Conservation (phyloP, 2,329 filamentous ascomycete species). For the Colletotrichum sp. region DNA sequence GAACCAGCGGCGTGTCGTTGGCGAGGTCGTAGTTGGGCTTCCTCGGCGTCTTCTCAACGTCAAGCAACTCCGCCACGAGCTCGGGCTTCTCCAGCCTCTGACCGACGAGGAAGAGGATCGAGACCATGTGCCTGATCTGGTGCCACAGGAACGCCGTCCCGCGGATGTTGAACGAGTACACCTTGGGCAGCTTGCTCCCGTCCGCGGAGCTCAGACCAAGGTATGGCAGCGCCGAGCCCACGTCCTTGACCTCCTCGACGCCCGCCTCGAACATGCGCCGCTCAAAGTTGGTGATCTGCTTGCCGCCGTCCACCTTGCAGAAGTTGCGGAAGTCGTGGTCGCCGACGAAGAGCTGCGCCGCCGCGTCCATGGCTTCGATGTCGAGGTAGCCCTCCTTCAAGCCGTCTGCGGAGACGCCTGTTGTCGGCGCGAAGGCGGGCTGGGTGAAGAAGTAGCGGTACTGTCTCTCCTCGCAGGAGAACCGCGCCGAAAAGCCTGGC, state of each 20-base stretch:
- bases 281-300: conserved; percentile 86
- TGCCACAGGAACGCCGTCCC: conserved; percentile 98
- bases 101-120: conserved; percentile 88
- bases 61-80: conserved; percentile 76
- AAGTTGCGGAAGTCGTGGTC: conserved; percentile 95
- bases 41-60: conserved; percentile 72
- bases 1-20: conserved; percentile 84
- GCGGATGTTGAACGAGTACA: conserved; percentile 88
- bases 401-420: conserved; percentile 43
- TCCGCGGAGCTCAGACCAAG: conserved; percentile 38
- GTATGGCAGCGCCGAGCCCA: conserved; percentile 60
- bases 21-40: conserved; percentile 91
- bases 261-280: conserved; percentile 80
- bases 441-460: conserved; percentile 99
- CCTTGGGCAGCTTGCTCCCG: conserved; percentile 54
- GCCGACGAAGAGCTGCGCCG: conserved; percentile 81
- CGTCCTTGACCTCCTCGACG: conserved; percentile 71
- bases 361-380: conserved; percentile 83
- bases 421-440: conserved; percentile 78
- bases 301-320: conserved; percentile 89
- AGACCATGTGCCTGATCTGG: conserved; percentile 95
- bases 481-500: conserved; percentile 83
- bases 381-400: conserved; percentile 79
- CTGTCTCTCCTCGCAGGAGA: conserved; percentile 87
- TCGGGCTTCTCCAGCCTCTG: conserved; percentile 82